Base-by-base conservation (phyloP, 139 green algal genomes). In the Chlorella sp. region DNA sequence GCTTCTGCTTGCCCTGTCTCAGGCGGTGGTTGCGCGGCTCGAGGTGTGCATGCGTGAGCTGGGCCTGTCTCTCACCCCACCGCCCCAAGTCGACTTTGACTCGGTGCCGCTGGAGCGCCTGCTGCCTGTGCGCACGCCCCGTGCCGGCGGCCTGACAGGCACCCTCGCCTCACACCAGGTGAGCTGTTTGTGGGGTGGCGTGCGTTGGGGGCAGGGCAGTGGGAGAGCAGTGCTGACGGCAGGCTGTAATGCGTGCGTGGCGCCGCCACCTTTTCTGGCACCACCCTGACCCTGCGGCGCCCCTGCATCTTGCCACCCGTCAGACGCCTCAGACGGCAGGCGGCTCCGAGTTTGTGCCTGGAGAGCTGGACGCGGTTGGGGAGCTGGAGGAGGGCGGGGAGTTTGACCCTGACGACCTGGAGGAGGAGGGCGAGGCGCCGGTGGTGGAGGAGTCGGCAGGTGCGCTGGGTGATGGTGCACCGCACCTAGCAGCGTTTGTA, bases 11-110 rank as follows among this genome's bases (percentile, higher is more conserved):
- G 11, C 12, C 32, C 15, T 0, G 0, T 36, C 30, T 38, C 81
- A 86, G 81, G 81, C 70, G 69, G 44, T 86, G 81, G n/a, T 64
- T 18, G 81, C 70, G 0, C 67, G 68, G 18, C 81, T 86, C 36
- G 81, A 86, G 81, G 81, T 86, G 69, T 73, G 81, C 56, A 86
- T 86, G 81, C 69, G 70, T 0, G 69, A 57, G 18, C 56, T 86
- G 81, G 81, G 81, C 23, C 55, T 86, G 30, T 62, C 67, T 26
- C 69, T 86, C 38, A 26, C 18, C 32, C 81, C 81, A 13, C 81
- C 81, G 3, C 81, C 69, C 12, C 68, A 57, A 5, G 81, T 73
- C 28, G 70, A 86, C 69, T 56, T 86, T 41, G 70, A 80, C 26
- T 71, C 81, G 0, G 81, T 86, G 18, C 70, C 81, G 5, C 69